Evolutionary conservation across 2,329 filamentous ascomycete species (phyloP), one percentile per base, ranked within the genome.

Genomic region (Penicillium sp.): DNA sequence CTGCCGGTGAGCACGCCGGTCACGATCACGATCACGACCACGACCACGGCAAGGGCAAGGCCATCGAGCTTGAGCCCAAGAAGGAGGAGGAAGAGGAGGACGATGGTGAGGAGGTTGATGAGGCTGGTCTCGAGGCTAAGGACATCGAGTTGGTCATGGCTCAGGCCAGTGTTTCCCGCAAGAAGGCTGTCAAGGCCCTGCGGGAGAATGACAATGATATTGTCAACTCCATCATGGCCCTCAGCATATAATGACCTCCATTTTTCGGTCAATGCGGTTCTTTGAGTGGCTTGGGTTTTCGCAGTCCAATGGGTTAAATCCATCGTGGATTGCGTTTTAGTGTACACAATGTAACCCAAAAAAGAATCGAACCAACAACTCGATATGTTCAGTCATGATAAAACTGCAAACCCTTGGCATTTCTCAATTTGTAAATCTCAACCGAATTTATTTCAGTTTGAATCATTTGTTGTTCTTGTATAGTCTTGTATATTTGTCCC

Each of bases 221-320:
- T 84, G 95, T 99, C 86, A 99, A 99, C 87, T 97, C 95, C 74
- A 99, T 99, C 85, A 99, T 99, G 95, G 93, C 94, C 72, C 84
- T 99, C 80, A 93, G 91, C 85, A 89, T 92, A 86, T 93, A 70
- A 79, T 66, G 64, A 68, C 65, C 61, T 61, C 54, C 58, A 53
- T 42, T 53, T 60, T 28, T 19, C 19, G 42, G 42, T 57, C 42
- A 44, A 53, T 51, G 44, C 38, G 61, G 58, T 62, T 61, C 53
- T 60, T 66, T 70, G 70, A 72, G 72, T 65, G 70, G 68, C 70
- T 73, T 71, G 72, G 73, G 71, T 72, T 70, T 17, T 69, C 61
- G 65, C 70, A 63, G 60, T 65, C 63, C 68, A 64, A 69, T 66
- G 68, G 70, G 71, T 70, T 44, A 17, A 28, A 67, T 72, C 64